Evolutionary conservation across 352 stramenopile genomes (phyloP), one percentile per base, ranked within the genome.

Genomic region (Phytophthora idaei): DNA sequence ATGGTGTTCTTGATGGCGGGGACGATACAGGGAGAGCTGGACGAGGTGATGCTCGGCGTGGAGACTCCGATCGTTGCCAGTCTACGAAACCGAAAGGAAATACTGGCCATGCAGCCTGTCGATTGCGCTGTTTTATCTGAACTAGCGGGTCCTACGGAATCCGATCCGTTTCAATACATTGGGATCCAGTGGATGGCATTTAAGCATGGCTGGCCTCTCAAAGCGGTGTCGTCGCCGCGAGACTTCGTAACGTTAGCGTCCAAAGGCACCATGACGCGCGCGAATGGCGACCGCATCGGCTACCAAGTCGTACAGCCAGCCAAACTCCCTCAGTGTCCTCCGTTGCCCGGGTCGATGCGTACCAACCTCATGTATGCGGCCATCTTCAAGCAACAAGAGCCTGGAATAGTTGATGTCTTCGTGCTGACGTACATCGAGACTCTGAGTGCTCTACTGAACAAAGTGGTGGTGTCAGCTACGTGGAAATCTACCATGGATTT

Each of bases 251-350:
- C 65, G 10, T 25, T 78, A 4, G 28, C 60, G 17, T 71, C 74
- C 4, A 78, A 68, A 15, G 71, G 76, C 2, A 73, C 71, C 31
- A 65, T 84, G 45, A 67, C 45, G 5, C 61, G 64, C 7, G 57
- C 32, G 0, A 71, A 70, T 21, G 71, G 76, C 11, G 77, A 85
- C 36, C 53, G 55, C 8, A 69, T 85, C 53, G 77, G 77, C 37
- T 85, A 78, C 54, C 67, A 81, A 50, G 69, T 85, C 9, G 68
- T 80, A 4, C 78, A 89, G 56, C 83, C 83, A 17, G 70, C 87
- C 10, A 59, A 62, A 39, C 61, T 78, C 56, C 37, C 45, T 21
- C 59, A 73, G 11, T 71, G 50, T 53, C 62, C 63, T 34, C 45
- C 51, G 0, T 7, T 69, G 5, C 77, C 71, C n/a, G 66, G 84